Base-by-base conservation (phyloP, 179 eudicot species). In the Spergularia azorica region DNA sequence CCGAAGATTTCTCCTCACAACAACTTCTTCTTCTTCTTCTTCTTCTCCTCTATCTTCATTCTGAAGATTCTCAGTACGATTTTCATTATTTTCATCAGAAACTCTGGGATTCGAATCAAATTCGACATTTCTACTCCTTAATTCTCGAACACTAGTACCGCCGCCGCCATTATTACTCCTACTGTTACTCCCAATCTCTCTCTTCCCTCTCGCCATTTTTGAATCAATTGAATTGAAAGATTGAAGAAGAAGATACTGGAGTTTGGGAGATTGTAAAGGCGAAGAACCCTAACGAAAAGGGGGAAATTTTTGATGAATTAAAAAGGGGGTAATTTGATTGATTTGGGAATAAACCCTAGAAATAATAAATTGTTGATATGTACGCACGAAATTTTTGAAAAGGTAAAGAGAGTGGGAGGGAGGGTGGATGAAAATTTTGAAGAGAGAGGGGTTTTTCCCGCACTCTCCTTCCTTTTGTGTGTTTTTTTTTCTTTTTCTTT, bases 1-100 rank as follows among this genome's bases (percentile, higher is more conserved):
- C 1, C 97, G 94, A 11, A 95, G 89, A 80, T 83, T 84, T 68
- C 99, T 83, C 68, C 98, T 83, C 2, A 78, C 62, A 68, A 64
- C 73, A 48, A 82, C 81, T 43, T 74, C 80, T 43, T 81, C 85
- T 11, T 82, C 87, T 18, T 39, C 85, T 60, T 83, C 85, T 4
- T 41, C 75, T 11, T 14, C 77, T 4, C 39, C 39, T 36, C 39
- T 36, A 1, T 48, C 78, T 6, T 54, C 67, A n/a, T 46, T 50
- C 1, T 41, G 67, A 43, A 64, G 61, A 21, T 12, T 36, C 11
- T 63, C 67, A 5, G 63, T 18, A 1, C 74, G 20, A 11, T 58
- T 26, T 9, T 66, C 43, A 11, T 70, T 21, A 0, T 70, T 20
- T 15, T 41, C 60, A 5, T 14, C 59, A 0, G 66, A 51, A n/a